These are phyloP conservation scores for Aspergillus sparsus DNA, from an alignment of 495 filamentous ascomycete species.

Conservation along the genomic window DNA sequence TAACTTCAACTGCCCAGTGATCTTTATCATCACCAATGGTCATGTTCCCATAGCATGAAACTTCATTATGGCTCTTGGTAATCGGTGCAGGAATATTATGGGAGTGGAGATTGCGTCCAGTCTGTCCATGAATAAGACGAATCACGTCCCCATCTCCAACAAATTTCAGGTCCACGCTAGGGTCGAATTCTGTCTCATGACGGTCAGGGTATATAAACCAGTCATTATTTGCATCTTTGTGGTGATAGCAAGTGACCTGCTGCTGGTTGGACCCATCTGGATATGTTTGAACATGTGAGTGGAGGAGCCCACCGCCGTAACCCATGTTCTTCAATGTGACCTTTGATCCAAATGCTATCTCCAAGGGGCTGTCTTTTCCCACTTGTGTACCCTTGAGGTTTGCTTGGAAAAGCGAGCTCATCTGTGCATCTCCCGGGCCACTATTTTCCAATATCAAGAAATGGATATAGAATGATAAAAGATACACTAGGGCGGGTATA, in stretches of 20 bases:
- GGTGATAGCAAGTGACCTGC: slow-evolving; percentile 98
- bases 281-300: slow-evolving; percentile 95
- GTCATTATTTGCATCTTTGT: slow-evolving; percentile 99
- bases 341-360: slow-evolving; percentile 84
- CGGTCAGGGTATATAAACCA: slow-evolving; percentile 99
- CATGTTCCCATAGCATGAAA: slow-evolving; percentile 92
- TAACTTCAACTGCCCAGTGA: slow-evolving; percentile 93
- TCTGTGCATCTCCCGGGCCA: slow-evolving; percentile 95
- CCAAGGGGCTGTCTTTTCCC: slow-evolving; percentile 88
- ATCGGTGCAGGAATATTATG: slow-evolving; percentile 86
- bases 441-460: slow-evolving; percentile 92
- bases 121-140: slow-evolving; percentile 91
- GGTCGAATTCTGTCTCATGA: slow-evolving; percentile 67
- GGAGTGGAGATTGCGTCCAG: slow-evolving; percentile 94
- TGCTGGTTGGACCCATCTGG: slow-evolving; percentile 94
- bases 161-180: slow-evolving; percentile 66
- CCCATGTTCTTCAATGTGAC: slow-evolving; percentile 99
- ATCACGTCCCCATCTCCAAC: slow-evolving; percentile 77
- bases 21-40: slow-evolving; percentile 99
- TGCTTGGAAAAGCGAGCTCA: slow-evolving; percentile 98
- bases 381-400: slow-evolving; percentile 93
- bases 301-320: slow-evolving; percentile 95
- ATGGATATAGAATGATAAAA: slow-evolving; percentile 92
- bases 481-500: slow-evolving; percentile 83
- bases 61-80: slow-evolving; percentile 86